Evolutionary conservation across 2,329 filamentous ascomycete genomes (phyloP).

Genomic region (Epichloe hybrida): DNA sequence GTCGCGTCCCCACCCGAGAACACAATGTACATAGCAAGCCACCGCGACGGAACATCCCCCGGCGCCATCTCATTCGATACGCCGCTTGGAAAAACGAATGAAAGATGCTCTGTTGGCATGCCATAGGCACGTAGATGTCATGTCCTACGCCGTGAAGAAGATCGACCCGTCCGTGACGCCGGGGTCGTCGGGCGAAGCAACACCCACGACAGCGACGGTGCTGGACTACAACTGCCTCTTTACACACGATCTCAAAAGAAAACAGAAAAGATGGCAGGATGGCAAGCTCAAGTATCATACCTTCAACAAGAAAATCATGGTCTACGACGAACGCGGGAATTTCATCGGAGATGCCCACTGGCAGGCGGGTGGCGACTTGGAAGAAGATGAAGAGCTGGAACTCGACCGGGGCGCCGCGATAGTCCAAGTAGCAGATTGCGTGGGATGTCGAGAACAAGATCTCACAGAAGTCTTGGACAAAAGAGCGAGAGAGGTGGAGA

Average conservation of each 20-base stretch:
- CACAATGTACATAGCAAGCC: not conserved
- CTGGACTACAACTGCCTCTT: constrained; percentile 77
- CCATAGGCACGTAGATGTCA: constrained; percentile 3
- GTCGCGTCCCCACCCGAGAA: not conserved
- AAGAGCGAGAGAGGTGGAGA: constrained; percentile 42
- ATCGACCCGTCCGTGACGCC: not conserved
- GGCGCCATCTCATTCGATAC: not conserved
- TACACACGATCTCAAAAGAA: constrained; percentile 71
- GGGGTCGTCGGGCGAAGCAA: not conserved
- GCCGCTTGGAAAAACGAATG: not conserved
- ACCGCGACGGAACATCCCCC: not conserved
- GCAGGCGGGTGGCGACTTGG: constrained; percentile 52
- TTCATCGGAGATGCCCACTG: constrained; percentile 78
- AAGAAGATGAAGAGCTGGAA: constrained; percentile 69
- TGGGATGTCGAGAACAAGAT: constrained; percentile 65
- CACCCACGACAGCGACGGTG: constrained; percentile 49
- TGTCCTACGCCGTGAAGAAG: constrained; percentile 11
- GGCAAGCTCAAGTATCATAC: constrained; percentile 76
- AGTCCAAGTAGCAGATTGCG: constrained; percentile 65
- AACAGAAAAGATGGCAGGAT: constrained; percentile 91
- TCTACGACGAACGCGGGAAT: constrained; percentile 69
- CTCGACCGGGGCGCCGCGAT: constrained; percentile 64
- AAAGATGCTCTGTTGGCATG: not conserved
- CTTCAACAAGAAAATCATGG: constrained; percentile 85
- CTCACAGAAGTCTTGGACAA: constrained; percentile 63